Evolutionary conservation across 139 green algal species (phyloP).

Genomic region (Chlamydomonas applanata): DNA sequence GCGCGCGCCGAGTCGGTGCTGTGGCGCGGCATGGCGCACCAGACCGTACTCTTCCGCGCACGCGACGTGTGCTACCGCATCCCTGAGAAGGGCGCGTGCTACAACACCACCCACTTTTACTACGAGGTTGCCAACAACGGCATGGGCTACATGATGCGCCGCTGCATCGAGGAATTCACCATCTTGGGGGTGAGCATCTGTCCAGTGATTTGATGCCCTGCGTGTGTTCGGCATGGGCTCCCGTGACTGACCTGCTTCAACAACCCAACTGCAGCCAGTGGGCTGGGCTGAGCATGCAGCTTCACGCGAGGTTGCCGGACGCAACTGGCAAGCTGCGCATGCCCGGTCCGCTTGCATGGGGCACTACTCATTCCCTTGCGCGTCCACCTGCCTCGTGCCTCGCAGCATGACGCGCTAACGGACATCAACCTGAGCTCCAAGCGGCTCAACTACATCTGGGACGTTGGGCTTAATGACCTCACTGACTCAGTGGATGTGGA

Average conservation of each 20-base stretch:
- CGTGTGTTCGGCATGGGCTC: slow-evolving; percentile 13
- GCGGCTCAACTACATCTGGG: slow-evolving; percentile 26
- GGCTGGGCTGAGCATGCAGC: too few species aligned
- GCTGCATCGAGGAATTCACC: slow-evolving; percentile 15
- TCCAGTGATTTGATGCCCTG: not conserved
- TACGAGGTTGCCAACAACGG: slow-evolving; percentile 26
- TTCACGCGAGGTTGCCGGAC: too few species aligned
- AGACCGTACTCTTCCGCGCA: not conserved
- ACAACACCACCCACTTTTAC: not conserved
- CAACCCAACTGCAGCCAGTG: too few species aligned
- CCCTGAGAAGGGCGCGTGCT: not conserved
- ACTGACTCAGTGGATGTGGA: slow-evolving; percentile 11
- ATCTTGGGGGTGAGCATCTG: not conserved
- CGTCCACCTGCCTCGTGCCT: not conserved
- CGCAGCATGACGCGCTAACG: not conserved
- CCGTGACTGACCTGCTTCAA: too few species aligned
- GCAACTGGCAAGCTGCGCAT: too few species aligned
- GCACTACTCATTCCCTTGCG: slow-evolving; percentile 7
- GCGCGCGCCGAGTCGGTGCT: not conserved
- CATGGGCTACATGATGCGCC: slow-evolving; percentile 25
- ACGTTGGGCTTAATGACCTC: slow-evolving; percentile 16
- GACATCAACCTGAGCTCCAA: slow-evolving; percentile 18
- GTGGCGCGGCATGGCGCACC: not conserved
- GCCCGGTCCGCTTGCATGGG: too few species aligned
- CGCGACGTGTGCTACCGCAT: not conserved